Evolutionary conservation across 345 rosid species (phyloP).

Genomic region (Cochlearia excelsa): DNA sequence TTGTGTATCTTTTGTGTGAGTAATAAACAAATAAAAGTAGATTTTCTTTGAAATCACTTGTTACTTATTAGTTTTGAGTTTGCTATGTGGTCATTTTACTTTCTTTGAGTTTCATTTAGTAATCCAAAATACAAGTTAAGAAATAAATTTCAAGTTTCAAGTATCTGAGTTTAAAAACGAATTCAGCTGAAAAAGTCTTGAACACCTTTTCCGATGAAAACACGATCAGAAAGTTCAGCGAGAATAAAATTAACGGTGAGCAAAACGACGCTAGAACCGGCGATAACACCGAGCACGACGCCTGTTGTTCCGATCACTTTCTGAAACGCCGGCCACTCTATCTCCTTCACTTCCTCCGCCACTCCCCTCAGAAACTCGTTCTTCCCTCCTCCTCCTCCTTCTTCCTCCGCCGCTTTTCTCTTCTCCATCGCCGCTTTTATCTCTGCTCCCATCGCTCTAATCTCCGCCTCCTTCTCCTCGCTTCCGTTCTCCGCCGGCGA

Average conservation of each 20-base stretch:
- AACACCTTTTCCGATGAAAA: conserved; percentile 74
- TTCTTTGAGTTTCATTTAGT: neutral
- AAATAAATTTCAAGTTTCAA: neutral
- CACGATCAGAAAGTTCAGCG: conserved; percentile 83
- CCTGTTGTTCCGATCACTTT: conserved; percentile 83
- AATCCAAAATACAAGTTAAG: too few species aligned
- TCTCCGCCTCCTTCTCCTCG: conserved; percentile 35
- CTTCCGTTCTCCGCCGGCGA: conserved; percentile 24
- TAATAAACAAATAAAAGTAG: neutral
- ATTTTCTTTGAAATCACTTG: conserved; percentile 12
- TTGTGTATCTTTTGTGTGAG: conserved; percentile 15
- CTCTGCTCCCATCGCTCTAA: conserved; percentile 60
- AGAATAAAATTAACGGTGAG: conserved; percentile 84
- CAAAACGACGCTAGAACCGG: conserved; percentile 86
- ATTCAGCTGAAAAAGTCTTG: conserved; percentile 75
- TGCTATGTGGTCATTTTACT: neutral
- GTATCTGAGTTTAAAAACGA: neutral
- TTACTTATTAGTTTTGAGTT: conserved; percentile 5
- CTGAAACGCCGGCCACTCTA: conserved; percentile 91
- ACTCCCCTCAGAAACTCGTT: conserved; percentile 60
- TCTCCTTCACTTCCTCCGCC: conserved; percentile 75
- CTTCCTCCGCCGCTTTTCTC: conserved; percentile 47
- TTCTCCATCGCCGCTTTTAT: conserved; percentile 71
- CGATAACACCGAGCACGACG: conserved; percentile 83
- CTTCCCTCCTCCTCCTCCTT: conserved; percentile 43